Evolutionary conservation across 345 rosid genomes (phyloP), one percentile per base, ranked within the genome.

Genomic region (Microcos paniculata): DNA sequence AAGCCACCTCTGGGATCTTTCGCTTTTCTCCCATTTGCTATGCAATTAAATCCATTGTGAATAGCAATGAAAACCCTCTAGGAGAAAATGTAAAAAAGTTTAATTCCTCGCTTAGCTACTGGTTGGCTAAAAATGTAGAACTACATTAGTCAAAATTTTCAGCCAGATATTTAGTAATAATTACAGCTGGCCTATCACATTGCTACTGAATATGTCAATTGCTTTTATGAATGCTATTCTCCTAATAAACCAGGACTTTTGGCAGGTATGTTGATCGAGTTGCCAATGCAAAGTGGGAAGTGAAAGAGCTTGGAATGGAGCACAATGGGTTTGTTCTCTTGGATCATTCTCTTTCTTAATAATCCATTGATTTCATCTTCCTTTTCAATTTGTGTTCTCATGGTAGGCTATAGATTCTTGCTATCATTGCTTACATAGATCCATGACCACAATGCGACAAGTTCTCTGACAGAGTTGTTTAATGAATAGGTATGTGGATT

Each of bases 291-390:
- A 96, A 91, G 83, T 96, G 99, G 99, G 99, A 96, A 84, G 80
- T 94, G 64, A 96, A 90, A 86, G 99, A 96, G 85, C 90, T 96
- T 26, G 99, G 99, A 49, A 82, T 96, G 62, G 99, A 96, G 84
- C 99, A 96, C 71, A 96, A 96, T 80, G 98, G 99, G 98, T 96
- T 78, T 64, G 97, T 88, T 78, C 73, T 81, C 80, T 81, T 72
- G 64, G 35, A 51, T 62, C 18, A 19, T 56, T 71, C 53, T 72
- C 59, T 38, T 71, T 28, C 71, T 33, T 71, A 71, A 38, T 65
- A 48, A 45, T 23, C 15, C 62, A 49, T 78, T 24, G 12, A 1
- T 51, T 61, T 74, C 33, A 6, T 57, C 23, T 57, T 38, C 2
- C 23, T 59, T 52, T 16, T 24, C 35, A 35, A 33, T 55, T 69